Conservation (phyloP, 129 eudicot species). For the Saussurea involucrata region DNA sequence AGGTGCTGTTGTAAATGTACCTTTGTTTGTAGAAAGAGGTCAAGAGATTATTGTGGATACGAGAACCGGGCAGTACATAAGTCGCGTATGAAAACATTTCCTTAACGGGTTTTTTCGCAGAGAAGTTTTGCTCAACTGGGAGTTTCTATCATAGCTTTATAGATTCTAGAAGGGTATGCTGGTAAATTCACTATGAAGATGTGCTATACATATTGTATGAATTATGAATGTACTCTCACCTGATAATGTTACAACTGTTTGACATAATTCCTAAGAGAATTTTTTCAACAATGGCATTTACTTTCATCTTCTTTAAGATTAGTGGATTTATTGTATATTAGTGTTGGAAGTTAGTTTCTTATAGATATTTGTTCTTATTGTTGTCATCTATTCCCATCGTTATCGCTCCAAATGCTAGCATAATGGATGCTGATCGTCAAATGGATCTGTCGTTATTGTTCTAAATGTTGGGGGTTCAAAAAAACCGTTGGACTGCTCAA, state of each 20-base stretch:
- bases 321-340: neutral
- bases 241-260: neutral
- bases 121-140: slow-evolving; percentile 7
- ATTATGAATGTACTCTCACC: neutral
- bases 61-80: slow-evolving; percentile 77
- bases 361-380: too few species aligned
- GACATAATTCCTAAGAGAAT: neutral
- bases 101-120: neutral
- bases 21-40: slow-evolving; percentile 69
- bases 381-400: too few species aligned
- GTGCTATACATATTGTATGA: neutral
- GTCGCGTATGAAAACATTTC: slow-evolving; percentile 47
- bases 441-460: too few species aligned
- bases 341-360: neutral
- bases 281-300: neutral
- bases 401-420: too few species aligned
- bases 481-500: too few species aligned
- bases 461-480: too few species aligned
- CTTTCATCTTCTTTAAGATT: neutral
- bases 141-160: slow-evolving; percentile 2
- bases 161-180: neutral
- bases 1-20: slow-evolving; percentile 86
- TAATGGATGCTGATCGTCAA: too few species aligned
- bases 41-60: slow-evolving; percentile 77
- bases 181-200: neutral